These are phyloP conservation scores for Geotrichum klebahnii DNA, from an alignment of 1,139 yeast genomes.

Conservation along the genomic window DNA sequence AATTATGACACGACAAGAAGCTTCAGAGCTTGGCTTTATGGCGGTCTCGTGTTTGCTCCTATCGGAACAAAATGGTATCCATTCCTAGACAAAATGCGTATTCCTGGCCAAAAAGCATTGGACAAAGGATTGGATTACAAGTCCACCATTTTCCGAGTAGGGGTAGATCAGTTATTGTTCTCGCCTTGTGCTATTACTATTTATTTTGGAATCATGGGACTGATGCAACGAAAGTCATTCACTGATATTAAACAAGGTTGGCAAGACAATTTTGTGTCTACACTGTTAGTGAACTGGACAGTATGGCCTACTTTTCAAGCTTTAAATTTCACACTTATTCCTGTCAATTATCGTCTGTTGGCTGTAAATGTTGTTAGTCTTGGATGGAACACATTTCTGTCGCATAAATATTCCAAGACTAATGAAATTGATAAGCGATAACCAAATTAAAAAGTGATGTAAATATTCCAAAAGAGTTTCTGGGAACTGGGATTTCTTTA, in stretches of 20 bases:
- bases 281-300: constrained; percentile 67
- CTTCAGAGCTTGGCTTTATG: constrained; percentile 64
- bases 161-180: constrained; percentile 67
- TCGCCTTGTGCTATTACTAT: constrained; percentile 52
- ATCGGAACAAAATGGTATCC: constrained; percentile 67
- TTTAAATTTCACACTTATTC: constrained; percentile 65
- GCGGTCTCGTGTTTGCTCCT: constrained; percentile 74
- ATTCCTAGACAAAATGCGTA: constrained; percentile 47
- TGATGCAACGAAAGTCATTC: constrained; percentile 51
- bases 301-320: constrained; percentile 86
- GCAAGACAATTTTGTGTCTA: constrained; percentile 36
- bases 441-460: not conserved
- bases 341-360: constrained; percentile 62
- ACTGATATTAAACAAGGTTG: constrained; percentile 32
- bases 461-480: not conserved
- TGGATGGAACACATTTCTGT: constrained; percentile 80
- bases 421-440: not conserved
- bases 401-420: constrained; percentile 37
- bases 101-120: constrained; percentile 8
- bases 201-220: constrained; percentile 64
- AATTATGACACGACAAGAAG: constrained; percentile 46
- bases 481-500: too few relatives aligned
- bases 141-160: constrained; percentile 47
- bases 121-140: constrained; percentile 41
- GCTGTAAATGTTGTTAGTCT: constrained; percentile 70